Conservation (phyloP, 2,329 filamentous ascomycete species). For the Emmonsiellopsis sp. region DNA sequence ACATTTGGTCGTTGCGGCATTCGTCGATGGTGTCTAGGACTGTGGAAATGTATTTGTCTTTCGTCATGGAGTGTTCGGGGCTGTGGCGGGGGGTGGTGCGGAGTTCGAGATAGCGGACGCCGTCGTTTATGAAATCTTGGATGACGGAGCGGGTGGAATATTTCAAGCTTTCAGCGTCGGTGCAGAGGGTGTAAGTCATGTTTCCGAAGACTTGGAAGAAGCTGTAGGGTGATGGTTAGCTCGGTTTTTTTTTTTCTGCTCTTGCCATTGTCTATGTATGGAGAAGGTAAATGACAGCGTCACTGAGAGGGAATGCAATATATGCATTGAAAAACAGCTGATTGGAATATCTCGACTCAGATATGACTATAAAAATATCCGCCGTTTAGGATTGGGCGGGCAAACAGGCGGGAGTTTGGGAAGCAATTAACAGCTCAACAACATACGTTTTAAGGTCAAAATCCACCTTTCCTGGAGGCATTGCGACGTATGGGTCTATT, state of each 20-base stretch:
- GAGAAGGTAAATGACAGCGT: background rate
- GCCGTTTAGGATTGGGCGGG: too few species aligned
- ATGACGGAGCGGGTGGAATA: constrained; percentile 59
- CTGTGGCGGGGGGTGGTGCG: constrained; percentile 68
- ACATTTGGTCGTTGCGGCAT: constrained; percentile 46
- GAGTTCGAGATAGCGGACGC: constrained; percentile 69
- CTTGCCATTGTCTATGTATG: background rate
- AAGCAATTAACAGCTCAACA: background rate
- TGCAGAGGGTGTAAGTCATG: constrained; percentile 70
- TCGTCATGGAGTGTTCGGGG: constrained; percentile 44
- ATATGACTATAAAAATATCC: too few species aligned
- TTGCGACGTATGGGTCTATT: constrained; percentile 59
- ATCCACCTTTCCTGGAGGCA: constrained; percentile 63
- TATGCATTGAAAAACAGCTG: background rate
- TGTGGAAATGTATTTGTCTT: constrained; percentile 54
- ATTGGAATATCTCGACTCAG: too few species aligned
- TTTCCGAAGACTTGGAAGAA: constrained; percentile 72
- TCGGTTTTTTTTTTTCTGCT: background rate
- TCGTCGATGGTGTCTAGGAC: constrained; percentile 56
- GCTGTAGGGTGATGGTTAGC: constrained; percentile 29
- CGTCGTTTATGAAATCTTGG: constrained; percentile 57
- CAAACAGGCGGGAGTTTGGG: background rate
- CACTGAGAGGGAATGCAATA: background rate
- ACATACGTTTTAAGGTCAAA: constrained; percentile 60
- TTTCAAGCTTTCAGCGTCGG: constrained; percentile 50